Conservation (phyloP, 331 rosid genomes). For the Rosa hybrid region DNA sequence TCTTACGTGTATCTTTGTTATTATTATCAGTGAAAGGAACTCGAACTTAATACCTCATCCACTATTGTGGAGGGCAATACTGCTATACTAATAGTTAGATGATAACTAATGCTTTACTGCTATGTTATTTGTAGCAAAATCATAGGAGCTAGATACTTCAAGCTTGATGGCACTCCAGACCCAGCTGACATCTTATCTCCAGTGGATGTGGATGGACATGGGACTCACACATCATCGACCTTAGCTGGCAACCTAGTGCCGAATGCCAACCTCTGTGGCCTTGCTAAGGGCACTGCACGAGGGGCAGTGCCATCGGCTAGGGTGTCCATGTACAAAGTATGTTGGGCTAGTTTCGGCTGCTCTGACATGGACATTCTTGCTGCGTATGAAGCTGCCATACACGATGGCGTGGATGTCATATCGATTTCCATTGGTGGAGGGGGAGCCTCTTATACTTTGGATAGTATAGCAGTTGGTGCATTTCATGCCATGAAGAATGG, state of each 20-base stretch:
- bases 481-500: conserved; percentile 88
- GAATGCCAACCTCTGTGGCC: conserved; percentile 71
- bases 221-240: conserved; percentile 86
- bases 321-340: conserved; percentile 83
- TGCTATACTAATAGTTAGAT: background rate
- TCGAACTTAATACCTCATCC: background rate
- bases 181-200: conserved; percentile 66
- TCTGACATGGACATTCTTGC: conserved; percentile 88
- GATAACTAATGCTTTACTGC: background rate
- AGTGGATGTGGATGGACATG: conserved; percentile 75
- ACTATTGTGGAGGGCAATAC: background rate
- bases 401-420: conserved; percentile 88
- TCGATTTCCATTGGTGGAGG: conserved; percentile 80
- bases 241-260: conserved; percentile 55
- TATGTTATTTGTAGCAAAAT: conserved; percentile 48
- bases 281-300: conserved; percentile 71
- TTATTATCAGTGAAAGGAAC: background rate
- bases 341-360: conserved; percentile 69
- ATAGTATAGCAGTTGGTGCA: conserved; percentile 63
- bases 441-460: conserved; percentile 31
- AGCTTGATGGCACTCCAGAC: conserved; percentile 51
- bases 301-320: conserved; percentile 83
- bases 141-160: conserved; percentile 85
- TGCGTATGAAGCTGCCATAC: conserved; percentile 81
- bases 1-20: background rate